Conservation (phyloP, 805 yeast genomes). For the Candida taoyuanica region DNA sequence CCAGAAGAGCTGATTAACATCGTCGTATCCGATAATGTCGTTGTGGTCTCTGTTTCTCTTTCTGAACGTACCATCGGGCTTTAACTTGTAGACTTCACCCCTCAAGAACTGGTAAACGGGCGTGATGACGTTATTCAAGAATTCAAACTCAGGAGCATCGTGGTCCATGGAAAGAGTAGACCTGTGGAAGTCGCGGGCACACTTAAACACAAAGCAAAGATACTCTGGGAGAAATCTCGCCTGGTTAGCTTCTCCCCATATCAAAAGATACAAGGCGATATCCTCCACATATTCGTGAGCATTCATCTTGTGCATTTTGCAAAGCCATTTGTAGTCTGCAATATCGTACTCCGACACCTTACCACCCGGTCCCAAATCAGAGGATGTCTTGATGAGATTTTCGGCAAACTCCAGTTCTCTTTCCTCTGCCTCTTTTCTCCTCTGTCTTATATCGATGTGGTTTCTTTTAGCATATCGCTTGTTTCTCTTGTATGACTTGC, state of each 20-base stretch:
- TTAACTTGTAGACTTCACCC: conserved; percentile 46
- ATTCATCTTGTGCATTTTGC: conserved; percentile 42
- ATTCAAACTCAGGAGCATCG: conserved; percentile 36
- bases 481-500: conserved; percentile 40
- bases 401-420: conserved; percentile 47
- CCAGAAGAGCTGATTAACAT: conserved; percentile 87
- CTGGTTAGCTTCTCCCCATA: conserved; percentile 89
- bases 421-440: conserved; percentile 36
- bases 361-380: conserved; percentile 39
- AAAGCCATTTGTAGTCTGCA: conserved; percentile 65
- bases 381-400: conserved; percentile 51
- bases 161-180: conserved; percentile 31
- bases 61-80: conserved; percentile 42
- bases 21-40: conserved; percentile 79
- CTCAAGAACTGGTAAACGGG: conserved; percentile 62
- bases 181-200: conserved; percentile 63
- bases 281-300: conserved; percentile 55
- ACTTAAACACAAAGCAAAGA: conserved; percentile 74
- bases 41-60: conserved; percentile 60
- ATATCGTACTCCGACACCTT: conserved; percentile 46
- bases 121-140: conserved; percentile 62
- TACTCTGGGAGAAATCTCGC: conserved; percentile 86
- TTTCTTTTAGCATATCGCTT: conserved; percentile 39
- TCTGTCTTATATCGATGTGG: conserved; percentile 32
- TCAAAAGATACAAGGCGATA: conserved; percentile 61